Evolutionary conservation across 805 yeast genomes (phyloP).

Genomic region (Cyberlindnera bimundalis): DNA sequence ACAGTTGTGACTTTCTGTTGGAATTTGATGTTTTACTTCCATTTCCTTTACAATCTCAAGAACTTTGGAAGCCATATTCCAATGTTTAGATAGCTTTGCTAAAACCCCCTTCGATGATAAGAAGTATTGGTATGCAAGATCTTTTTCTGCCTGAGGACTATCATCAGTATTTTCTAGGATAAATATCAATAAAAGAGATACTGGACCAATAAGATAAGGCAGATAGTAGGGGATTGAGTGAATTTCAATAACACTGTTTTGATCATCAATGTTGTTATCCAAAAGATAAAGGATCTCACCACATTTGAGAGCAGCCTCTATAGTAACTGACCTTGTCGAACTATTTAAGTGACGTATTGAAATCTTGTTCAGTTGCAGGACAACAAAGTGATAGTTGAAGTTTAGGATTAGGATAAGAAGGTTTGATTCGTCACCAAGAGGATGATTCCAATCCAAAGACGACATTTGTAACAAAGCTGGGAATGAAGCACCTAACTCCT

Average conservation of each 20-base stretch:
- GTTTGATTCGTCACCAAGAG: conserved; percentile 1
- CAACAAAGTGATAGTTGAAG: conserved; percentile 25
- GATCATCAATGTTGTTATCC: not conserved
- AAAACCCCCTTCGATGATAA: not conserved
- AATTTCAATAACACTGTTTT: not conserved
- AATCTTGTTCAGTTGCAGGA: conserved; percentile 23
- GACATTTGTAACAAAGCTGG: conserved; percentile 17
- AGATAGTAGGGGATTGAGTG: conserved; percentile 19
- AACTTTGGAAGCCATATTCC: not conserved
- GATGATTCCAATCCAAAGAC: conserved; percentile 2
- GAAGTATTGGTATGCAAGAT: not conserved
- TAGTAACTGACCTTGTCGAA: conserved; percentile 1
- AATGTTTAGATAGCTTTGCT: not conserved
- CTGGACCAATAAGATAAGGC: conserved; percentile 9
- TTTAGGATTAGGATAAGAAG: conserved; percentile 22
- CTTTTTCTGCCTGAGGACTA: not conserved
- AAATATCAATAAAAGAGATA: conserved; percentile 13
- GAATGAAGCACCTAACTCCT: conserved; percentile 21
- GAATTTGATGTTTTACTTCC: not conserved
- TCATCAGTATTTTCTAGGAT: not conserved
- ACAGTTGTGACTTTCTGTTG: not conserved
- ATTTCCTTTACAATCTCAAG: conserved; percentile 1
- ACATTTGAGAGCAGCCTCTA: conserved; percentile 22
- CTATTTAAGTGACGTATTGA: conserved; percentile 13
- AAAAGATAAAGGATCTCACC: conserved; percentile 7